phyloP scores from a whole-genome alignment of 1,284 basidiomycete genomes.

The Dichomitus squalens region DNA sequence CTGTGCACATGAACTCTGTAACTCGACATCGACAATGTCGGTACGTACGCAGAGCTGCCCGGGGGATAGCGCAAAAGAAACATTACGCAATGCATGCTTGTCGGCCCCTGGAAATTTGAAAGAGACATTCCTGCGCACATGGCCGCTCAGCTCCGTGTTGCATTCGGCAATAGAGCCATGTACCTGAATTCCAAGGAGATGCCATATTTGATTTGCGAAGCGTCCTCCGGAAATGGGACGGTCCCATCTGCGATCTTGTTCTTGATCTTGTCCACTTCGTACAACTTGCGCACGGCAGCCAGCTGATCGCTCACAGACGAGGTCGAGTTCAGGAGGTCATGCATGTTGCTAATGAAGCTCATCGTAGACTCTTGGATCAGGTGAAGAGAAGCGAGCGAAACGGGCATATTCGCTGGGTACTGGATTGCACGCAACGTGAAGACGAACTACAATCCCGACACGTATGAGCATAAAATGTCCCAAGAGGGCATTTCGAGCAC shows the following conservation, averaged over 20 bases:
- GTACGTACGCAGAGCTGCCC: conserved; percentile 73
- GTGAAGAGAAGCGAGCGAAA: conserved; percentile 70
- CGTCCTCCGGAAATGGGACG: conserved; percentile 62
- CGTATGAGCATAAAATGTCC: neutral
- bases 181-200: conserved; percentile 68
- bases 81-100: conserved; percentile 55
- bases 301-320: conserved; percentile 59
- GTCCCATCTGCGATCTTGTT: conserved; percentile 63
- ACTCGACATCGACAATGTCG: no score
- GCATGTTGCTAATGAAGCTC: conserved; percentile 53
- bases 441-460: conserved; percentile 48
- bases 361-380: conserved; percentile 63
- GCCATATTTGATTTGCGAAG: conserved; percentile 50
- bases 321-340: conserved; percentile 51
- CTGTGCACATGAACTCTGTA: no score
- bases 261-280: conserved; percentile 62
- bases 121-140: conserved; percentile 58
- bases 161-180: neutral
- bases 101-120: conserved; percentile 70
- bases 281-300: conserved; percentile 58
- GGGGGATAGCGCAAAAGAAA: conserved; percentile 68
- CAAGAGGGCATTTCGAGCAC: neutral
- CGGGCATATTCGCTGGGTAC: conserved; percentile 66
- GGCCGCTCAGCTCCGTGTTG: neutral
- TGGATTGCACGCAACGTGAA: conserved; percentile 73